A percentile compares a stretch with the other conserved stretches of the same genome.
phyloP scores from a whole-genome alignment of 495 filamentous ascomycete species.

The Neurospora hispaniola region DNA sequence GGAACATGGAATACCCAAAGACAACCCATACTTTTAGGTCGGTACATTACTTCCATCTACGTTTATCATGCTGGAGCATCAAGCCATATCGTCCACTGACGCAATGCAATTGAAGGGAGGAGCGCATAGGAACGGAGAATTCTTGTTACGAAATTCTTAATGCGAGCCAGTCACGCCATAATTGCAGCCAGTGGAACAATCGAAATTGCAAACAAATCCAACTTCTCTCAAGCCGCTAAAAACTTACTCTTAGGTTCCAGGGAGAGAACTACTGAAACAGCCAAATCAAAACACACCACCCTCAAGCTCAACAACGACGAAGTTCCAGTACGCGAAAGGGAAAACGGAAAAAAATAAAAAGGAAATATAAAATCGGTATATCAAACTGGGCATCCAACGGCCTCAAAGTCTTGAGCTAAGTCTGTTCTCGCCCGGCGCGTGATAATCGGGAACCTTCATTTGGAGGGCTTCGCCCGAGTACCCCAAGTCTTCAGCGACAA shows the following conservation, averaged over 20 bases:
- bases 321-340: neutral
- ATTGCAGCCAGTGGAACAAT: neutral
- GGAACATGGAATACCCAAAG: too few relatives aligned
- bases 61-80: too few relatives aligned
- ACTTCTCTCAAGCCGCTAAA: neutral
- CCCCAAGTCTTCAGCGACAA: slow-evolving; percentile 66
- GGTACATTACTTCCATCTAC: too few relatives aligned
- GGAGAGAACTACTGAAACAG: neutral
- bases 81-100: neutral
- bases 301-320: neutral
- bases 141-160: neutral
- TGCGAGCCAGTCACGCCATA: neutral
- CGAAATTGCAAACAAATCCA: neutral
- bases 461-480: slow-evolving; percentile 63
- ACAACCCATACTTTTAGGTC: too few relatives aligned
- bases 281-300: neutral
- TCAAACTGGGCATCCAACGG: neutral
- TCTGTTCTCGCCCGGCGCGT: slow-evolving; percentile 43
- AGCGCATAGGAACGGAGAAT: neutral
- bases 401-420: slow-evolving; percentile 21
- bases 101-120: neutral
- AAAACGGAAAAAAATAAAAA: too few relatives aligned
- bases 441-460: slow-evolving; percentile 60
- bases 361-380: neutral
- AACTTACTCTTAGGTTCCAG: neutral